phyloP scores from a whole-genome alignment of 208 protist genomes.

The Herpetomonas tarakana region DNA sequence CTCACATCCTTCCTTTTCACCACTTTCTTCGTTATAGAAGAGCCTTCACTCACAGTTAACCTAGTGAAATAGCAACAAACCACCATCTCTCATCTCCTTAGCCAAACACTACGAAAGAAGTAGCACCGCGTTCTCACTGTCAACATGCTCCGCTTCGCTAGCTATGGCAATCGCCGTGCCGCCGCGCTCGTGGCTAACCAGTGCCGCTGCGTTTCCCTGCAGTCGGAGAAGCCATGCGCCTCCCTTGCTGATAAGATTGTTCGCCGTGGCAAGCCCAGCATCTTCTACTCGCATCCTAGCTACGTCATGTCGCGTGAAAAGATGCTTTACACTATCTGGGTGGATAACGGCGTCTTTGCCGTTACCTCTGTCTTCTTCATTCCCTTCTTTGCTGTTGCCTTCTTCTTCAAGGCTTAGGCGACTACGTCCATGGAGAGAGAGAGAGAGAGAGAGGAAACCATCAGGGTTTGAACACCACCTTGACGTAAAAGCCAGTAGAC shows the following conservation, averaged over 20 bases:
- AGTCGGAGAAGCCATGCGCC: slow-evolving; percentile 84
- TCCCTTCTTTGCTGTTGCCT: slow-evolving; percentile 79
- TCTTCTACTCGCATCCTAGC: slow-evolving; percentile 84
- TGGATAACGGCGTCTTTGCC: slow-evolving; percentile 78
- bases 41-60: not conserved
- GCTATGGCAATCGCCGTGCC: slow-evolving; percentile 13
- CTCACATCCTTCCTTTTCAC: no score
- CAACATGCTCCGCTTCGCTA: slow-evolving; percentile 30
- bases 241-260: slow-evolving; percentile 88
- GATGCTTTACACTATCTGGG: slow-evolving; percentile 88
- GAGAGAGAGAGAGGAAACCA: slow-evolving; percentile 6
- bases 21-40: no score
- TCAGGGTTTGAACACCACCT: no score
- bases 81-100: no score
- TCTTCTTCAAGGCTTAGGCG: slow-evolving; percentile 87
- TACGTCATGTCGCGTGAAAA: slow-evolving; percentile 91
- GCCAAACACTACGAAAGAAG: no score
- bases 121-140: no score
- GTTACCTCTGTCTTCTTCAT: slow-evolving; percentile 62
- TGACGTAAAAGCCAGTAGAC: no score
- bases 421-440: slow-evolving; percentile 11
- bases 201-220: slow-evolving; percentile 46
- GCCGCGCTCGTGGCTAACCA: slow-evolving; percentile 20
- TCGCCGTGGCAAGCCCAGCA: slow-evolving; percentile 36
- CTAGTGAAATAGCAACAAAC: not conserved